These are phyloP conservation scores for Cryphonectria radicalis DNA, from an alignment of 2,329 filamentous ascomycete species.

Conservation along the genomic window DNA sequence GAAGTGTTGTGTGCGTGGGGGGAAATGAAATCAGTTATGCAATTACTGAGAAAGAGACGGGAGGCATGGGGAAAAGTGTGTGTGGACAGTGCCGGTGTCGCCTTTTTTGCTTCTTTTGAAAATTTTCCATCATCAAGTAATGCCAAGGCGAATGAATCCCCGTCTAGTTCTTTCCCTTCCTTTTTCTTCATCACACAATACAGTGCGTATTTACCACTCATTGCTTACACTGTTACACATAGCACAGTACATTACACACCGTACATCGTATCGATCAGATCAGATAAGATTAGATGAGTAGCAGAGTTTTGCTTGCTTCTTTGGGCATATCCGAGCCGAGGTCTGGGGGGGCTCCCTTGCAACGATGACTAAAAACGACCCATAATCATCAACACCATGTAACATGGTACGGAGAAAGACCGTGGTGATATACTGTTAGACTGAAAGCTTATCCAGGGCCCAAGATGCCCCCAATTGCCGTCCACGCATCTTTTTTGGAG, in stretches of 20 bases:
- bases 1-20: not conserved
- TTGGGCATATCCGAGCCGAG: not conserved
- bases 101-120: not conserved
- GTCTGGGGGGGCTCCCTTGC: not conserved
- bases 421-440: not conserved
- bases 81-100: not conserved
- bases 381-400: not conserved
- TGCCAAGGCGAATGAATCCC: not conserved
- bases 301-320: not conserved
- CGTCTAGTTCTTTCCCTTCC: not conserved
- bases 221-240: not conserved
- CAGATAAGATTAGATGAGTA: slow-evolving; percentile 25
- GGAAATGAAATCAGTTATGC: not conserved
- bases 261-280: slow-evolving; percentile 3
- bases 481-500: not conserved
- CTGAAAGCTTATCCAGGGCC: not conserved
- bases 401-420: not conserved
- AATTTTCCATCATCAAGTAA: not conserved
- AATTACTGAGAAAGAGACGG: not conserved
- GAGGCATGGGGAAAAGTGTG: not conserved
- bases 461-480: not conserved
- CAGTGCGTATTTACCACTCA: not conserved
- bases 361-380: slow-evolving; percentile 2
- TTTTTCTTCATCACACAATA: not conserved
- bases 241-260: not conserved